Conservation (phyloP, 176 grass and related monocot genomes). For the Bromus sterilis region DNA sequence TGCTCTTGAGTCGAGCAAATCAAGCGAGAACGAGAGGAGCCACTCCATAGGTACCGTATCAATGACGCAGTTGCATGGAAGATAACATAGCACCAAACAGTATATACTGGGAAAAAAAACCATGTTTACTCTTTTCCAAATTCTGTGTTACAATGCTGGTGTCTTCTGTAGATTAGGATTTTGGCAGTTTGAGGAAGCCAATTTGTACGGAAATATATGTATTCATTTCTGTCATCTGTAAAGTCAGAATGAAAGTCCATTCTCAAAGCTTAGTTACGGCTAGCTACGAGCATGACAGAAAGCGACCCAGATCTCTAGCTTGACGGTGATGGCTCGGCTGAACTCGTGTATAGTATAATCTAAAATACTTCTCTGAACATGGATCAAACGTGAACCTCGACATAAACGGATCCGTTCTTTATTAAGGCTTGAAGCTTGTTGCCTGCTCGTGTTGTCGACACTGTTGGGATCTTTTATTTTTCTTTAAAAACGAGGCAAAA, state of each 20-base stretch:
- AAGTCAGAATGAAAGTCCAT: not conserved
- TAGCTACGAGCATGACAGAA: not conserved
- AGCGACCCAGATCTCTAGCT: not conserved
- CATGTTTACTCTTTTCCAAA: not conserved
- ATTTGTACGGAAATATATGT: not conserved
- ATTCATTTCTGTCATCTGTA: not conserved
- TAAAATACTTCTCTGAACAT: not conserved
- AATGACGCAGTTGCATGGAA: slow-evolving; percentile 54
- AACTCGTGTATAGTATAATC: not conserved
- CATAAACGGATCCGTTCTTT: not conserved
- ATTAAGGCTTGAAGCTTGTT: too few relatives aligned
- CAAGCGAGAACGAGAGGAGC: slow-evolving; percentile 36
- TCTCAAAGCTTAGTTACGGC: not conserved
- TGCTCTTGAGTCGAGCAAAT: slow-evolving; percentile 12
- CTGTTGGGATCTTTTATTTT: too few relatives aligned
- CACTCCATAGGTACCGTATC: slow-evolving; percentile 32
- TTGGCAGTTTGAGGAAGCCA: not conserved
- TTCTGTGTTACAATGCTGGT: not conserved
- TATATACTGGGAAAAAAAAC: not conserved
- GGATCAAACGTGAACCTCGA: not conserved
- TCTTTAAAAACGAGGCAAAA: too few relatives aligned
- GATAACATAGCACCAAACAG: slow-evolving; percentile 25
- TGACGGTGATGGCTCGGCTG: not conserved
- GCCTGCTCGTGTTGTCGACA: too few relatives aligned
- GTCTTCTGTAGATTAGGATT: slow-evolving; percentile 12